Evolutionary conservation across 2,329 filamentous ascomycete genomes (phyloP).

Genomic region (Colletotrichum sojae): DNA sequence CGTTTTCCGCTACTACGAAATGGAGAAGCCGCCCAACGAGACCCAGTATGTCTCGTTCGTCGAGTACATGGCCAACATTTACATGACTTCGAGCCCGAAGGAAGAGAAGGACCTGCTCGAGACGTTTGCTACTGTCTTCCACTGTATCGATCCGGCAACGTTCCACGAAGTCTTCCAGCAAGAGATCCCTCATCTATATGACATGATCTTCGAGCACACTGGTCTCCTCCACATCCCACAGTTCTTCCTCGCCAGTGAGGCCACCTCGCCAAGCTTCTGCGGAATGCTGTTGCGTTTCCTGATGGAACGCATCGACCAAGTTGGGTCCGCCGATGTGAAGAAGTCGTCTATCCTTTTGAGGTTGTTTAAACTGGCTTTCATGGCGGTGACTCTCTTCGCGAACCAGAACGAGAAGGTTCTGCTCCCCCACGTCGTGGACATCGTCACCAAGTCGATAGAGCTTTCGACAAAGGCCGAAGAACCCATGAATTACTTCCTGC

Average conservation of each 20-base stretch:
- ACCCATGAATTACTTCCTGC: conserved; percentile 98
- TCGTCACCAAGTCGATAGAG: conserved; percentile 97
- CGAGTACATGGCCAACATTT: conserved; percentile 94
- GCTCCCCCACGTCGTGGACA: conserved; percentile 94
- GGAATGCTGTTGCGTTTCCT: conserved; percentile 98
- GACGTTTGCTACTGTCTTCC: conserved; percentile 98
- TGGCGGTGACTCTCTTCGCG: conserved; percentile 98
- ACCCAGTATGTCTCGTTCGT: conserved; percentile 84
- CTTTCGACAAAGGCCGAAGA: conserved; percentile 95
- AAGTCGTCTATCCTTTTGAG: conserved; percentile 93
- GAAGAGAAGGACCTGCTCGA: conserved; percentile 98
- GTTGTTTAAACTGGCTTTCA: conserved; percentile 98
- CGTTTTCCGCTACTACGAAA: conserved; percentile 97
- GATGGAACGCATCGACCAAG: conserved; percentile 96
- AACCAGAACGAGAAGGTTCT: conserved; percentile 96
- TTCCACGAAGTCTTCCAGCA: conserved; percentile 99
- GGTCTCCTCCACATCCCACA: conserved; percentile 95
- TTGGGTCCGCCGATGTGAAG: conserved; percentile 91
- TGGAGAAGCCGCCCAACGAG: conserved; percentile 83
- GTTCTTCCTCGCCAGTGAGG: conserved; percentile 98
- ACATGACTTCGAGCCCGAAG: conserved; percentile 92
- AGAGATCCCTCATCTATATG: conserved; percentile 95
- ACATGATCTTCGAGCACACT: conserved; percentile 98
- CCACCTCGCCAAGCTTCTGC: conserved; percentile 96
- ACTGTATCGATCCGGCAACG: conserved; percentile 97